These are phyloP conservation scores for Rosa hybrid DNA, from an alignment of 331 rosid species.

Conservation along the genomic window DNA sequence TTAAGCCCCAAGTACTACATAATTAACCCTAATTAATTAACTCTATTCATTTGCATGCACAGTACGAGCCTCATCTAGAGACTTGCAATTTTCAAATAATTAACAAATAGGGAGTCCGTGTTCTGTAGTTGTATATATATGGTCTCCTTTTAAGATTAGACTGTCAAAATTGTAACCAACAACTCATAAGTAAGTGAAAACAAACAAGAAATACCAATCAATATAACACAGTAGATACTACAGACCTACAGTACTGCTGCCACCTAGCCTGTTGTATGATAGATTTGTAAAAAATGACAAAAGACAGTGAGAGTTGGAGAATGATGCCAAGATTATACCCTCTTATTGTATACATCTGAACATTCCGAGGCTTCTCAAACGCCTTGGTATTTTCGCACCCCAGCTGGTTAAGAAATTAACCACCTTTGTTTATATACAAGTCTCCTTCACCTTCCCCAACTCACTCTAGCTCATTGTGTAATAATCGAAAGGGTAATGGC, in stretches of 20 bases:
- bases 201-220: background rate
- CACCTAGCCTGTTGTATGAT: background rate
- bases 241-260: background rate
- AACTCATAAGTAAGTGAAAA: background rate
- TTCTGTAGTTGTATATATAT: too few relatives aligned
- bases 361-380: slow-evolving; percentile 18
- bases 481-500: background rate
- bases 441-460: background rate
- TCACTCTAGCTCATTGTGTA: background rate
- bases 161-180: too few relatives aligned
- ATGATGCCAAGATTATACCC: background rate
- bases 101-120: too few relatives aligned
- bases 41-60: too few relatives aligned
- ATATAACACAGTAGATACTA: background rate
- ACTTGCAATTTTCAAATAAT: too few relatives aligned
- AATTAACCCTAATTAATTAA: too few relatives aligned
- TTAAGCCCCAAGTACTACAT: too few relatives aligned
- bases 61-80: too few relatives aligned
- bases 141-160: too few relatives aligned
- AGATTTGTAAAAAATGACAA: background rate
- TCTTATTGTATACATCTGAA: background rate
- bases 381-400: slow-evolving; percentile 15
- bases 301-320: slow-evolving; percentile 14
- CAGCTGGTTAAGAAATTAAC: background rate
- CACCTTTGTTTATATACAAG: background rate